Base-by-base conservation (phyloP, 495 filamentous ascomycete genomes). In the Neurospora tetrasperma region DNA sequence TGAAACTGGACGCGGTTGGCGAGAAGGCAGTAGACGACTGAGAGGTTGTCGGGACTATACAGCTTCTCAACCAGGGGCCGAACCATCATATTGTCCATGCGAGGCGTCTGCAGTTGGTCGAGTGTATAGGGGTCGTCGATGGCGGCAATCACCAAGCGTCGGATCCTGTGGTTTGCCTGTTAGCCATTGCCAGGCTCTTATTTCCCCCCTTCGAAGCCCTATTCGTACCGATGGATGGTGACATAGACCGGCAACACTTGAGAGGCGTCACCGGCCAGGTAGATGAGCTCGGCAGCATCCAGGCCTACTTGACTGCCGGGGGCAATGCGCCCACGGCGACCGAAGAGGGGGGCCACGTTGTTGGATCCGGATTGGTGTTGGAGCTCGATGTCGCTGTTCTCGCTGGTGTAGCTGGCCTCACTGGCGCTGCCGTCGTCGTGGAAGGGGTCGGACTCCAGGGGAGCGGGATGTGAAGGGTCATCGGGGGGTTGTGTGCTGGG, bases 1-100 rank as follows among this genome's bases (percentile, higher is more conserved):
- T 88, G 84, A 80, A 91, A 91, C 71, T 91, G 88, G 14, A 87
- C 80, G 12, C 87, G 82, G 76, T 91, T 91, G 69, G 89, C 89
- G 42, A 91, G 84, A 10, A 91, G 84, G 76, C 88, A 89, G 77
- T 90, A 91, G 10, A 90, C 82, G 41, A 87, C 82, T 2, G 88
- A 89, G 38, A 87, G 83, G 77, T 91, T 89, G 12, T 87, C 76
- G 20, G 82, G 82, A 62, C 86, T 84, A 78, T 89, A 90, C 0
- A 90, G 79, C n/a, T 84, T 84, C 73, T 90, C 86, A 9, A 90
- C 87, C 12, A 90, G 77, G 11, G 89, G 88, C 71, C 88, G 83
- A 4, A 90, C 86, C 42, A 90, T 81, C 18, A 85, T 80, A 10
- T 83, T 77, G 75, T 88, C 89, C 83, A 90, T 86, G 39, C 88